Evolutionary conservation across 495 filamentous ascomycete genomes (phyloP).

Genomic region (Venustampulla echinocandica): DNA sequence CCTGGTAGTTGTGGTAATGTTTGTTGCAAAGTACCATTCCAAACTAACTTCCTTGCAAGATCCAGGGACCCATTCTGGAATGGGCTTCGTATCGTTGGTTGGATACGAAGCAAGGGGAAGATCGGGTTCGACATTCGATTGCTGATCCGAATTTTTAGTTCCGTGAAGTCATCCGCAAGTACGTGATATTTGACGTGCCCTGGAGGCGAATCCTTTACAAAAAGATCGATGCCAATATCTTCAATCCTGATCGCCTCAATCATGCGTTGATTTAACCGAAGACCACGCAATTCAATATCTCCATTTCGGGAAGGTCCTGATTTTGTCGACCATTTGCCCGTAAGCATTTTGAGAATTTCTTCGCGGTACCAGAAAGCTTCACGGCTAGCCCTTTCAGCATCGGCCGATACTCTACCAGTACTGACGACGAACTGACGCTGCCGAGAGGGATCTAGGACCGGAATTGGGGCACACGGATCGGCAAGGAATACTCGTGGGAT

Average conservation of each 20-base stretch:
- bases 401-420: conserved; percentile 64
- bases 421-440: conserved; percentile 86
- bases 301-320: conserved; percentile 48
- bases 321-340: conserved; percentile 60
- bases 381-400: conserved; percentile 65
- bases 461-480: conserved; percentile 69
- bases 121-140: conserved; percentile 66
- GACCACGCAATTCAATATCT: conserved; percentile 61
- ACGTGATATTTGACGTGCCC: conserved; percentile 23
- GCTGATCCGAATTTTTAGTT: conserved; percentile 54
- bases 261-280: conserved; percentile 70
- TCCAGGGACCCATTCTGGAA: conserved; percentile 69
- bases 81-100: conserved; percentile 67
- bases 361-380: conserved; percentile 93
- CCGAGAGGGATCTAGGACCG: conserved; percentile 64
- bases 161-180: conserved; percentile 62
- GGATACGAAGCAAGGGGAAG: conserved; percentile 63
- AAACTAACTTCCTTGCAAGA: conserved; percentile 71
- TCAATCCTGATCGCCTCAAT: conserved; percentile 75
- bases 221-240: conserved; percentile 64
- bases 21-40: conserved; percentile 77
- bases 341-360: conserved; percentile 62
- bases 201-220: conserved; percentile 30
- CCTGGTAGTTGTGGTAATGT: conserved; percentile 51
- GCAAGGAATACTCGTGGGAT: conserved; percentile 67